Base-by-base conservation (phyloP, 208 protist genomes). In the Trypanosoma conorhini region DNA sequence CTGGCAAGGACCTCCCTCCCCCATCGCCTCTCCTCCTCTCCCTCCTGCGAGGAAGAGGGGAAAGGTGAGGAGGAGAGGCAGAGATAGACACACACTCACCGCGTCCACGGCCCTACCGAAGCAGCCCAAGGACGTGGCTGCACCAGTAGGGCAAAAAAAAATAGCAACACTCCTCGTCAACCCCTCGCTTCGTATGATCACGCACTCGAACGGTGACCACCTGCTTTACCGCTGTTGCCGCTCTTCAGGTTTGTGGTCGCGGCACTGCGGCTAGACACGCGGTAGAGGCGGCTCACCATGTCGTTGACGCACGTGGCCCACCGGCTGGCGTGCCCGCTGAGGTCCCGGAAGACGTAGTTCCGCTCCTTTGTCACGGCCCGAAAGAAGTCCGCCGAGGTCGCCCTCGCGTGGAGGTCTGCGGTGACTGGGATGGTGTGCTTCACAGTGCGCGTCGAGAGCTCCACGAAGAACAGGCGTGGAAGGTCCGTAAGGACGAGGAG, bases 401-500 rank as follows among this genome's bases (percentile, higher is more conserved):
- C 74, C 30, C 59, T 15, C 26, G 83, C 86, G 40, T 67, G 75
- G n/a, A 91, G 54, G 24, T 77, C 72, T 0, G 51, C 33, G 40
- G 64, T 62, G 74, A 84, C 85, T 30, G 82, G 76, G 26, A 86
- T 67, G 24, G 59, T 30, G 22, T 67, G 54, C 30, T 81, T 84
- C 7, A 75, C 31, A 19, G 26, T 60, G 40, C 71, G 67, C 7
- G 63, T 67, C 17, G 56, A 65, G 3, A 74, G 74, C 46, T 91
- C 73, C 17, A 93, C 72, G 26, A 88, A 72, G 42, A 94, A 87
- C 22, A 96, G 70, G 8, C 86, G 71, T n/a, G 84, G 88, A 3
- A 64, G 61, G 54, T 91, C 76, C 3, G 91, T 96, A 1, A 96
- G 67, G 21, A 89, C 80, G 50, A 96, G 80, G 33, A 91, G 26